Base-by-base conservation (phyloP, 495 filamentous ascomycete genomes). In the Neurospora sublineolata region DNA sequence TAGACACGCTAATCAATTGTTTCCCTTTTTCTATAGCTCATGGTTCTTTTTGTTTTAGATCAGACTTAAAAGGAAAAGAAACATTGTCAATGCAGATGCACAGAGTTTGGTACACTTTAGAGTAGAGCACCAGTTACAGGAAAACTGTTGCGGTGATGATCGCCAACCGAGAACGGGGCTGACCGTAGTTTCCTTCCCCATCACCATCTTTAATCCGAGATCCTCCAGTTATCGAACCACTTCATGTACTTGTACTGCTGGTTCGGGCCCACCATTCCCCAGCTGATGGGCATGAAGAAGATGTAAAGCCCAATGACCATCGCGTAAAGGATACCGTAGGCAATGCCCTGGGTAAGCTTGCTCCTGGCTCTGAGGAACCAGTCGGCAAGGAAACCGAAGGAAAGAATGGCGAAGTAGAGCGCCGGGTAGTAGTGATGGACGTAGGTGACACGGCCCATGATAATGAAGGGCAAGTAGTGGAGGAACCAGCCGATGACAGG, bases 341-440 rank as follows among this genome's bases (percentile, higher is more conserved):
- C 77, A 11, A 79, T 84, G 80, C 87, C 90, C 80, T 89, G 86
- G 42, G 89, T 74, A 64, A 77, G 83, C 79, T 87, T 87, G 36
- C 85, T 77, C 71, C 91, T 81, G 71, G 85, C 89, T 68, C 88
- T 85, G 69, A 91, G 87, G 67, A 90, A 81, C 88, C 92, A 97
- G 80, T 99, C 94, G 70, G 91, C 82, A 70, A 94, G 86, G 84
- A 99, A 99, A 67, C 95, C 96, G 68, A 92, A 87, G 12, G 86
- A 89, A 30, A 99, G 84, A 72, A 99, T 97, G 69, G 95, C 94
- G 78, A 97, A 99, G 83, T 97, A 99, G 4, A 99, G 87, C n/a
- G 95, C 95, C 9, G 95, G 95, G 81, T 98, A 99, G 83, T 99
- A 99, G 82, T 99, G 95, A 80, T 99, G 95, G 67, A 99, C 95